These are phyloP conservation scores for Russula abietina DNA, from an alignment of 768 basidiomycete species.

Conservation along the genomic window DNA sequence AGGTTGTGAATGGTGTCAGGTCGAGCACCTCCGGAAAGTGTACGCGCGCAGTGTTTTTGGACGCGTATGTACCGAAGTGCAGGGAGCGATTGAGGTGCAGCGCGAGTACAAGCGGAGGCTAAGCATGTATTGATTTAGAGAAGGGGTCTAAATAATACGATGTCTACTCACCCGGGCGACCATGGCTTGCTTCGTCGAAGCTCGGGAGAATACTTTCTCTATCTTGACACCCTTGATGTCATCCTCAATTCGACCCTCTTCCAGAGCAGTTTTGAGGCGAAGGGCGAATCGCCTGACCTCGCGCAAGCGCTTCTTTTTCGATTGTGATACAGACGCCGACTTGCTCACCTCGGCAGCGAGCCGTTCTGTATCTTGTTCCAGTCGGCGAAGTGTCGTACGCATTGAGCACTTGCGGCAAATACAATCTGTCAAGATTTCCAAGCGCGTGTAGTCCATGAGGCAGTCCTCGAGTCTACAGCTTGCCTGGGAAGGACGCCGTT, in stretches of 20 bases:
- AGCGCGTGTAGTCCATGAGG: conserved; percentile 79
- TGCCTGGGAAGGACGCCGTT: conserved; percentile 36
- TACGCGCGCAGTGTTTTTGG: conserved; percentile 81
- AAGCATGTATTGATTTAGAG: background rate
- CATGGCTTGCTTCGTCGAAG: conserved; percentile 89
- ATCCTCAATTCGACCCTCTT: conserved; percentile 75
- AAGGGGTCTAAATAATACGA: background rate
- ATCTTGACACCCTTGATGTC: conserved; percentile 75
- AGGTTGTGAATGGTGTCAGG: conserved; percentile 81
- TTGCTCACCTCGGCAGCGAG: conserved; percentile 35
- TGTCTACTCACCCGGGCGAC: conserved; percentile 66
- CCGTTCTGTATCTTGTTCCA: conserved; percentile 55
- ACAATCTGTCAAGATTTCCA: conserved; percentile 87
- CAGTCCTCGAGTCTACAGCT: conserved; percentile 74
- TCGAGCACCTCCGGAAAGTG: conserved; percentile 85
- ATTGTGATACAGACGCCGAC: conserved; percentile 47
- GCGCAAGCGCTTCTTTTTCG: conserved; percentile 70
- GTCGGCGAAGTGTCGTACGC: conserved; percentile 61
- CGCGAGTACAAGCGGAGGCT: conserved; percentile 83
- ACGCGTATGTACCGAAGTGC: conserved; percentile 65
- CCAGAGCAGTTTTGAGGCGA: conserved; percentile 55
- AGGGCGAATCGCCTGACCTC: conserved; percentile 63
- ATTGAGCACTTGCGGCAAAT: conserved; percentile 90
- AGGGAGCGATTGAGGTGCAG: conserved; percentile 91
- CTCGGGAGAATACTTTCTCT: conserved; percentile 67